Base-by-base conservation (phyloP, 371 early-diverging fungal genomes). In the Conidiobolus incongruus region DNA sequence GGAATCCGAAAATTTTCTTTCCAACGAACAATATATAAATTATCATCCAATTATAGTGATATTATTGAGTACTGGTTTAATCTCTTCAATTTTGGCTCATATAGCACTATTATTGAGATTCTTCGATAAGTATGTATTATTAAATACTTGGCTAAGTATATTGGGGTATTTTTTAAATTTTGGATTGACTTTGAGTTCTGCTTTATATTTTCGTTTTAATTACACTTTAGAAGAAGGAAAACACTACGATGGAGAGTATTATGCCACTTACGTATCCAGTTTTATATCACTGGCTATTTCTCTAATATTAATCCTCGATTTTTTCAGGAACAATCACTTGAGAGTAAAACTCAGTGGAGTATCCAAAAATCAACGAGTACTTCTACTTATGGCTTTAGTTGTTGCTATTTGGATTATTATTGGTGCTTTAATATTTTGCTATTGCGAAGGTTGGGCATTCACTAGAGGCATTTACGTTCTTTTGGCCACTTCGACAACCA, bases 401-500 rank as follows among this genome's bases (percentile, higher is more conserved):
- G 23, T 16, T n/a, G 33, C 43, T 31, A 5, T 43, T 3, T 43
- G 43, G 43, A n/a, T 20, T 13, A 16, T 17, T 4, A 32, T 43
- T 20, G 43, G 43, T 11, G 34, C 43, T 13, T 13, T 43, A 16
- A 30, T 43, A 24, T 43, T 43, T 35, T 43, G 20, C 5, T 33
- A 20, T 21, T n/a, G 13, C n/a, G 43, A 43, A 43, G 19, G n/a
- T 15, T 43, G 43, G 43, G 7, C 32, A 6, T 43, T 43, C 33
- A 34, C 34, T 31, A 17, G 21, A 4, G 43, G 43, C 2, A 19
- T 43, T 22, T 43, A 43, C 20, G 31, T 43, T 20, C 16, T 22
- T 2, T 30, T 38, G 38, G 46, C 28, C 15, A 45, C 46, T 10
- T 19, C 29, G 26, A 30, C 46, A 8, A 45, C 46, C 12, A 45